Percentiles rank a stretch among this genome's conserved stretches.
Conservation (phyloP, 108 stramenopile genomes). For the Hondaea fermentalgiana region DNA sequence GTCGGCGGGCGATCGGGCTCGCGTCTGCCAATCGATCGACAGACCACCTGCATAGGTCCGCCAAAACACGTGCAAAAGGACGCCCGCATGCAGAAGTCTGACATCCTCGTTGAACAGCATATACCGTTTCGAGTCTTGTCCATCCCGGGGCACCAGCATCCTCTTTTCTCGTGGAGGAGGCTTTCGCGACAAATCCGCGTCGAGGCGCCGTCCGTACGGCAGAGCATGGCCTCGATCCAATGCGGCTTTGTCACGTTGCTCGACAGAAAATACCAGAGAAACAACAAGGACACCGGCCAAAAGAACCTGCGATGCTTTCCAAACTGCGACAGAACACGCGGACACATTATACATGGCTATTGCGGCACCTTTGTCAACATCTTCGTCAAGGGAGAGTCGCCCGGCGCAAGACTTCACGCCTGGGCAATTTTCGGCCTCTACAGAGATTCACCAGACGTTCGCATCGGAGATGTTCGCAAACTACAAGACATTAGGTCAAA, state of each 20-base stretch:
- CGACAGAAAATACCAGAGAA: neutral
- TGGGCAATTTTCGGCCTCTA: neutral
- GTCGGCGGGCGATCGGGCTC: no score
- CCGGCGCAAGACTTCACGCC: neutral
- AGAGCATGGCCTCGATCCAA: neutral
- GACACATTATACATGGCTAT: neutral
- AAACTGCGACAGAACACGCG: neutral
- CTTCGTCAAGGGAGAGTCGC: neutral
- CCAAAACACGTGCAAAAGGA: no score
- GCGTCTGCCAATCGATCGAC: no score
- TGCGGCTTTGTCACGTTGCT: neutral
- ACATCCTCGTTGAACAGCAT: no score
- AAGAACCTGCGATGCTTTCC: slow-evolving; percentile 15
- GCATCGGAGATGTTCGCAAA: neutral
- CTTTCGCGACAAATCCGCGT: no score
- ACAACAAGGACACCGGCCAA: slow-evolving; percentile 14
- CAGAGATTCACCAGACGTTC: neutral
- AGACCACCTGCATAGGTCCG: no score
- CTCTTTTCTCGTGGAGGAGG: no score
- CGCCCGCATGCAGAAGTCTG: no score
- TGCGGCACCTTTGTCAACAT: neutral
- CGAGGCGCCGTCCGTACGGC: neutral
- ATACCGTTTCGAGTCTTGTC: no score
- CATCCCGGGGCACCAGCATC: no score
- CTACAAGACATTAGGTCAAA: neutral